These are phyloP conservation scores for Phyllostachys edulis DNA, from an alignment of 176 grass and related monocot species.

Conservation along the genomic window DNA sequence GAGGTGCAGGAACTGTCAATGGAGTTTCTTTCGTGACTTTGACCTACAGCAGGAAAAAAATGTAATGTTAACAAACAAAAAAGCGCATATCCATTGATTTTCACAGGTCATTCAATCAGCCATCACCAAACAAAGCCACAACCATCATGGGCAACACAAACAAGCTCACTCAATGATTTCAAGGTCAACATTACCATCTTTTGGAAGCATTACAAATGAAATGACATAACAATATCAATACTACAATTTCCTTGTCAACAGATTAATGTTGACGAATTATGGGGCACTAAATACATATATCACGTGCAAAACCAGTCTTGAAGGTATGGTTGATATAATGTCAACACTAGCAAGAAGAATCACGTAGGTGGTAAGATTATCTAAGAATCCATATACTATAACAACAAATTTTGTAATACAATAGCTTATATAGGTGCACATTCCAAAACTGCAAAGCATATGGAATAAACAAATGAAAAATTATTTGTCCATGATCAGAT, in stretches of 20 bases:
- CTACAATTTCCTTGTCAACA: background rate
- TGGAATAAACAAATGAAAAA: background rate
- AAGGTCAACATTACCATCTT: background rate
- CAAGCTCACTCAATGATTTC: background rate
- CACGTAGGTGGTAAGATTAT: background rate
- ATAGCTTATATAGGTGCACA: background rate
- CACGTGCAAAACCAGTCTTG: background rate
- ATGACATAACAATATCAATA: background rate
- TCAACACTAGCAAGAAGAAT: background rate
- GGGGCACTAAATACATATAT: background rate
- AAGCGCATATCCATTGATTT: background rate
- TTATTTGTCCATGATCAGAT: background rate
- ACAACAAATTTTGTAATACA: background rate
- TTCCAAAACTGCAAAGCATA: background rate
- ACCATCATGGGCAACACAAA: background rate
- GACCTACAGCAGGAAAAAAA: conserved; percentile 44
- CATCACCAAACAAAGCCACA: background rate
- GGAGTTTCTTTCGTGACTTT: conserved; percentile 65
- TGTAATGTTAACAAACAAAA: conserved; percentile 21
- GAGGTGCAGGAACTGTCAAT: conserved; percentile 27
- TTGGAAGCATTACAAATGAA: background rate
- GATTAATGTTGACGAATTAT: background rate
- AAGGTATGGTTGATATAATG: background rate
- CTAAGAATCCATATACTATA: background rate
- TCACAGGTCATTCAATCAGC: background rate